Evolutionary conservation across 768 basidiomycete genomes (phyloP).

Genomic region (Xerocomellus chrysenteron): DNA sequence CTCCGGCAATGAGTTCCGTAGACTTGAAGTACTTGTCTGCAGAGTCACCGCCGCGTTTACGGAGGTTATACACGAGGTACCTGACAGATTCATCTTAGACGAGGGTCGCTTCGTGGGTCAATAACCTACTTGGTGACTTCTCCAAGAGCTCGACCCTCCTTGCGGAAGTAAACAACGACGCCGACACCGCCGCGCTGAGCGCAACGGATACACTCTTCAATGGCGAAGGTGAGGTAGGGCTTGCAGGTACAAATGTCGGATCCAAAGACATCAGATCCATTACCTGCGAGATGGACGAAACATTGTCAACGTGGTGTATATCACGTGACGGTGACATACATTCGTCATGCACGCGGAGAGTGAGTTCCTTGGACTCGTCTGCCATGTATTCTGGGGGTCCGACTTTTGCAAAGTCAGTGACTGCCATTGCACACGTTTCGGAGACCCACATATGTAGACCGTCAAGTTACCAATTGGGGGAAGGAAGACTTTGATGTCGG

Average conservation of each 20-base stretch:
- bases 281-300: constrained; percentile 46
- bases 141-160: constrained; percentile 90
- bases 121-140: constrained; percentile 81
- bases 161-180: constrained; percentile 90
- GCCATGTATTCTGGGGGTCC: constrained; percentile 78
- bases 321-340: constrained; percentile 47
- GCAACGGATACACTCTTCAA: constrained; percentile 86
- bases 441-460: constrained; percentile 79
- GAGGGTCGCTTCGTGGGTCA: background rate
- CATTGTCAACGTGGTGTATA: background rate
- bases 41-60: constrained; percentile 91
- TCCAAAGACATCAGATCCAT: constrained; percentile 95
- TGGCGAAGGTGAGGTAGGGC: constrained; percentile 89
- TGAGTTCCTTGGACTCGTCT: constrained; percentile 77
- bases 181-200: constrained; percentile 88
- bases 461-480: constrained; percentile 92
- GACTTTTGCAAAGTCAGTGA: constrained; percentile 43
- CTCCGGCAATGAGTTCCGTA: constrained; percentile 91
- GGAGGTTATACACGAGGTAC: constrained; percentile 93
- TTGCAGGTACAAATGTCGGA: constrained; percentile 93
- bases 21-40: constrained; percentile 94
- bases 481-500: constrained; percentile 93
- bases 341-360: constrained; percentile 90
- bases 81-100: constrained; percentile 33
- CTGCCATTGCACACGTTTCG: background rate